These are phyloP conservation scores for Kazachstania africana DNA, from an alignment of 805 yeast species.

Conservation along the genomic window DNA sequence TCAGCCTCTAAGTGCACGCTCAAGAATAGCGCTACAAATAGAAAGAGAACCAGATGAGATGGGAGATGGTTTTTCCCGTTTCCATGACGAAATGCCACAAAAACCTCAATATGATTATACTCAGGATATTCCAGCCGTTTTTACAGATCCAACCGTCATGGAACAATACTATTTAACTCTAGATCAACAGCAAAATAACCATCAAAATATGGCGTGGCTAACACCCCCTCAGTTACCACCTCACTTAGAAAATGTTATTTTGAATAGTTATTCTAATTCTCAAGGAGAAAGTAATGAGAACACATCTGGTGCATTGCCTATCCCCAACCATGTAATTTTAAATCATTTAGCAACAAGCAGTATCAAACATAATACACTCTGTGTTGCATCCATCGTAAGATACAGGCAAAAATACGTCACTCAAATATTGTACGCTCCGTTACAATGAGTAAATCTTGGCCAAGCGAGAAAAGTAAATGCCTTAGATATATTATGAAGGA, in stretches of 20 bases:
- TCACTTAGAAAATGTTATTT: slow-evolving; percentile 84
- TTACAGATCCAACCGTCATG: slow-evolving; percentile 79
- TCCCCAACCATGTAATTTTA: slow-evolving; percentile 88
- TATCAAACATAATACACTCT: slow-evolving; percentile 84
- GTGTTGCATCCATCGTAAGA: slow-evolving; percentile 85
- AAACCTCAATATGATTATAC: slow-evolving; percentile 33
- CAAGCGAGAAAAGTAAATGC: too few relatives aligned
- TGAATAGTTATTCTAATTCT: slow-evolving; percentile 50
- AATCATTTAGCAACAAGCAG: slow-evolving; percentile 94
- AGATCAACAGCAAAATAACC: slow-evolving; percentile 54
- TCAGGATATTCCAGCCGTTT: slow-evolving; percentile 68
- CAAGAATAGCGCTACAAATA: slow-evolving; percentile 37
- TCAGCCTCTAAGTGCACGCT: slow-evolving; percentile 29
- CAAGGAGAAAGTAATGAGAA: slow-evolving; percentile 39
- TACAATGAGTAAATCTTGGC: too few relatives aligned
- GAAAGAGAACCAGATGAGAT: slow-evolving; percentile 44
- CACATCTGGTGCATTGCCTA: slow-evolving; percentile 79
- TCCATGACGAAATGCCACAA: slow-evolving; percentile 46
- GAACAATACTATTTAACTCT: slow-evolving; percentile 71
- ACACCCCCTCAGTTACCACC: slow-evolving; percentile 97
- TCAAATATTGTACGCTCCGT: slow-evolving; percentile 82
- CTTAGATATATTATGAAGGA: too few relatives aligned
- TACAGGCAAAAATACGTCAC: slow-evolving; percentile 84
- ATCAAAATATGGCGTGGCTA: slow-evolving; percentile 46
- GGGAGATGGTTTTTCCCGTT: slow-evolving; percentile 71